Conservation (phyloP, 345 rosid species). For the Xanthoceras sorbifolium region DNA sequence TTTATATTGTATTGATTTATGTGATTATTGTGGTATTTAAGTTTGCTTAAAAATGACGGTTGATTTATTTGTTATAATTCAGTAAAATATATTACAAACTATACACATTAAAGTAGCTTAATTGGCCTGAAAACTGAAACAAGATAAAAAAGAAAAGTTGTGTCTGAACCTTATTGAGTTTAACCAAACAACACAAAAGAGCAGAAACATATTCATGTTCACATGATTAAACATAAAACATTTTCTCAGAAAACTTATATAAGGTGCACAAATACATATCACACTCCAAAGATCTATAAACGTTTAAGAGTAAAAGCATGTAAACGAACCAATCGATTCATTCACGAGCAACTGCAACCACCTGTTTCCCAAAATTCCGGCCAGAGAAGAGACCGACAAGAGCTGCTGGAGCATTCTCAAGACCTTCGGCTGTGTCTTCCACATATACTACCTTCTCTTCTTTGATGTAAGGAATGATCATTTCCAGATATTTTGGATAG, state of each 20-base stretch:
- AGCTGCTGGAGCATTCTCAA: conserved; percentile 53
- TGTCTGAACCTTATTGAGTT: no score
- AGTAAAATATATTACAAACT: no score
- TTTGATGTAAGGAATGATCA: conserved; percentile 43
- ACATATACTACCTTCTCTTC: conserved; percentile 50
- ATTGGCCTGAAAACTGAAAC: no score
- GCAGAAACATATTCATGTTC: no score
- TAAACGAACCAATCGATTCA: conserved; percentile 17
- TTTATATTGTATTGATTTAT: no score
- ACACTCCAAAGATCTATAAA: not conserved
- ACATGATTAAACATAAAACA: not conserved
- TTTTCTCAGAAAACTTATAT: not conserved
- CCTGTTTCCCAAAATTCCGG: conserved; percentile 53
- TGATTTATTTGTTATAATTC: no score
- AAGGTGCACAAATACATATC: not conserved
- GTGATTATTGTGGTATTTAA: no score
- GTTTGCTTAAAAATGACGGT: no score
- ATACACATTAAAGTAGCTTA: no score
- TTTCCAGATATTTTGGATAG: conserved; percentile 39
- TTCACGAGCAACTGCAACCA: conserved; percentile 42
- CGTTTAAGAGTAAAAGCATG: no score
- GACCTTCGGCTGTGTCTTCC: conserved; percentile 52
- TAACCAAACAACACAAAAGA: no score
- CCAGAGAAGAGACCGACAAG: conserved; percentile 50
- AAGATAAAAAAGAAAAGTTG: no score